Evolutionary conservation across 2,329 filamentous ascomycete species (phyloP).

Genomic region (Akanthomyces dipterigenus): DNA sequence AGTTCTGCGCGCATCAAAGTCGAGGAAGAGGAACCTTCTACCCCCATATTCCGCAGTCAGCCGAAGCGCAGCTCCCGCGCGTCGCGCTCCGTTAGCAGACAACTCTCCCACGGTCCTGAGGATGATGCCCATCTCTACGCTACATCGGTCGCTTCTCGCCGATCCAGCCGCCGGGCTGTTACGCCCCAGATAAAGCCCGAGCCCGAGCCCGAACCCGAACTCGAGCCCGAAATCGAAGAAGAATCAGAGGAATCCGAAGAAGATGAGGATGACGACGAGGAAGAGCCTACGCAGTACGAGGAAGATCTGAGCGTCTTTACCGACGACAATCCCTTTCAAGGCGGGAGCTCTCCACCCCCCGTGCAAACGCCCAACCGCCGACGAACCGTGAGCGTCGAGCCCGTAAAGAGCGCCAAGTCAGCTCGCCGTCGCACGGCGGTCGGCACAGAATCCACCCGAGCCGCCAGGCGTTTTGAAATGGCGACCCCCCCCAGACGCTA

Average conservation of each 20-base stretch:
- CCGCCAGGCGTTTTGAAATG: conserved; percentile 53
- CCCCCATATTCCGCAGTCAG: conserved; percentile 31
- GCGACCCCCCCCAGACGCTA: conserved; percentile 33
- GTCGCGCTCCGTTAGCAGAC: conserved; percentile 48
- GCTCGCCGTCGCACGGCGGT: conserved; percentile 40
- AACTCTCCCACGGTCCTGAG: conserved; percentile 38
- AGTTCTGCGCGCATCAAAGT: conserved; percentile 44
- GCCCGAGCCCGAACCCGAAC: conserved; percentile 22
- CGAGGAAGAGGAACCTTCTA: conserved; percentile 40
- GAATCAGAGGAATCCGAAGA: conserved; percentile 37
- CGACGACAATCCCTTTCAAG: conserved; percentile 89
- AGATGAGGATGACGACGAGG: conserved; percentile 42
- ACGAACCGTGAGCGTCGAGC: conserved; percentile 38
- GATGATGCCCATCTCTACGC: conserved; percentile 20
- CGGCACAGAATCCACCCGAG: conserved; percentile 17
- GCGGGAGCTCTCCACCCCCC: conserved; percentile 62
- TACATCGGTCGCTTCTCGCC: conserved; percentile 35
- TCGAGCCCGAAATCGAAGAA: conserved; percentile 36
- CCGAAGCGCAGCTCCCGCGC: conserved; percentile 50
- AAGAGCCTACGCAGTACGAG: conserved; percentile 29
- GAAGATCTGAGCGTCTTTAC: conserved; percentile 65
- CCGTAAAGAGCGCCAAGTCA: conserved; percentile 35
- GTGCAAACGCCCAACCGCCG: conserved; percentile 44
- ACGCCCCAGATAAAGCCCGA: conserved; percentile 51
- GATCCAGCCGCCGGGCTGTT: conserved; percentile 40